Evolutionary conservation across 352 stramenopile species (phyloP).

Genomic region (Globisporangium canariense): DNA sequence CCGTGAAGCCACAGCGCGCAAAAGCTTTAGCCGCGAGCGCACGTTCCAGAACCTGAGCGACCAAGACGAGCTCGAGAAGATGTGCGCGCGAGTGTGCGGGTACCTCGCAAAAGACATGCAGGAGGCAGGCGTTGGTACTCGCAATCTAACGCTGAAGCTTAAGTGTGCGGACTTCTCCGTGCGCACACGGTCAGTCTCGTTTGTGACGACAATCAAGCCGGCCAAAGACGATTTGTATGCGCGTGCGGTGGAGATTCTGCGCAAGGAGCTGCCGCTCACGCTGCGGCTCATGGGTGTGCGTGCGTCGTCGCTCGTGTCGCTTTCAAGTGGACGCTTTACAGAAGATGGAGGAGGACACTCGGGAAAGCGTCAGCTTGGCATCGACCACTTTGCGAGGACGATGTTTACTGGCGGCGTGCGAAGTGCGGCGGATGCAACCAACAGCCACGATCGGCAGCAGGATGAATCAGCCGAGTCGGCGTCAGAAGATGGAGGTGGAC

Average conservation of each 20-base stretch:
- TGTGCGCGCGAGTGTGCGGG: conserved; percentile 63
- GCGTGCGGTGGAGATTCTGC: conserved; percentile 43
- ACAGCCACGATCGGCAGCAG: background rate
- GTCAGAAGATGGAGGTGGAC: background rate
- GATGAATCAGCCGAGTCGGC: conserved; percentile 4
- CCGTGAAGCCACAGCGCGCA: conserved; percentile 56
- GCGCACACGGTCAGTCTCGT: conserved; percentile 48
- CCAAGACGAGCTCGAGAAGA: conserved; percentile 41
- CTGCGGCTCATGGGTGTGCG: conserved; percentile 67
- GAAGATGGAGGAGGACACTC: conserved; percentile 15
- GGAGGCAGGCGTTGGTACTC: conserved; percentile 33
- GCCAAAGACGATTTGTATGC: conserved; percentile 45
- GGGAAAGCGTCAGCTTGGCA: conserved; percentile 40
- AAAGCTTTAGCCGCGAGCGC: conserved; percentile 74
- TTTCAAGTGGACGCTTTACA: conserved; percentile 14
- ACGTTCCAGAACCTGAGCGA: conserved; percentile 58
- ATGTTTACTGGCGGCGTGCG: background rate
- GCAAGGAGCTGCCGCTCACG: conserved; percentile 63
- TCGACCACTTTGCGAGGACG: conserved; percentile 34
- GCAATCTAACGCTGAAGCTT: conserved; percentile 70
- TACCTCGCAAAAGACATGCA: conserved; percentile 55
- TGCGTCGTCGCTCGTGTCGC: conserved; percentile 39
- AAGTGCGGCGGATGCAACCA: background rate
- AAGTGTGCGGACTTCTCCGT: conserved; percentile 66
- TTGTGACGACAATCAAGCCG: conserved; percentile 30